Percentiles rank a stretch among this genome's conserved stretches.
Conservation (phyloP, 345 rosid genomes). For the Hypericum androsaemum region DNA sequence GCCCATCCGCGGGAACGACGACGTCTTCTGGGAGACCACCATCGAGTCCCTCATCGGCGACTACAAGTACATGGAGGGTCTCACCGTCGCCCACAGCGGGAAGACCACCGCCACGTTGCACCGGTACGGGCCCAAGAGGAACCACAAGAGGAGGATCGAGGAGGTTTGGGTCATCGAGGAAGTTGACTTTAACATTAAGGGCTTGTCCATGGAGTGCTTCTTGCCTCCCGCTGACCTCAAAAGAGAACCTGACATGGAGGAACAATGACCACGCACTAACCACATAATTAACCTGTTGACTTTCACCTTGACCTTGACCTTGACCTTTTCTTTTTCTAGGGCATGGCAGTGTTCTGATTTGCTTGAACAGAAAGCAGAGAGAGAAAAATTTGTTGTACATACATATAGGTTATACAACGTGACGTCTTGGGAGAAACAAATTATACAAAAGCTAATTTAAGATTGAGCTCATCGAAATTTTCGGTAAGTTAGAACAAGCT, state of each 20-base stretch:
- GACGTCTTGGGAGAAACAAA: too few relatives aligned
- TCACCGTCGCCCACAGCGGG: slow-evolving; percentile 73
- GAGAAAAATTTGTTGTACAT: too few relatives aligned
- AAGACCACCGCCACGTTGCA: slow-evolving; percentile 48
- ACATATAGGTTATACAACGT: too few relatives aligned
- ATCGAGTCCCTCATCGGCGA: slow-evolving; percentile 61
- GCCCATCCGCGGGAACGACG: slow-evolving; percentile 36
- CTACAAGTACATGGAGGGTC: slow-evolving; percentile 47
- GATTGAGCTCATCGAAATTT: too few relatives aligned
- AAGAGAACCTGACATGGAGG: slow-evolving; percentile 15
- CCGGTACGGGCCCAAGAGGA: slow-evolving; percentile 48
- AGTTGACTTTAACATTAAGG: slow-evolving; percentile 76
- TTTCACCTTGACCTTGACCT: too few relatives aligned
- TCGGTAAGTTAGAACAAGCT: too few relatives aligned
- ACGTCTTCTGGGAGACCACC: slow-evolving; percentile 75
- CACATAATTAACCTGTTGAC: too few relatives aligned
- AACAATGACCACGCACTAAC: too few relatives aligned
- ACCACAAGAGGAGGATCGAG: slow-evolving; percentile 69
- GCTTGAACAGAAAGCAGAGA: too few relatives aligned
- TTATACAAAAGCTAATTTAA: too few relatives aligned
- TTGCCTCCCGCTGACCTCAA: slow-evolving; percentile 81
- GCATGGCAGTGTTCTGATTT: too few relatives aligned
- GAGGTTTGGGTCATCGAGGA: slow-evolving; percentile 88
- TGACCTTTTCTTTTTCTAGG: too few relatives aligned
- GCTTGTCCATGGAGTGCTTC: slow-evolving; percentile 63